Base-by-base conservation (phyloP, 345 rosid genomes). In the Lenwebbia sp. region DNA sequence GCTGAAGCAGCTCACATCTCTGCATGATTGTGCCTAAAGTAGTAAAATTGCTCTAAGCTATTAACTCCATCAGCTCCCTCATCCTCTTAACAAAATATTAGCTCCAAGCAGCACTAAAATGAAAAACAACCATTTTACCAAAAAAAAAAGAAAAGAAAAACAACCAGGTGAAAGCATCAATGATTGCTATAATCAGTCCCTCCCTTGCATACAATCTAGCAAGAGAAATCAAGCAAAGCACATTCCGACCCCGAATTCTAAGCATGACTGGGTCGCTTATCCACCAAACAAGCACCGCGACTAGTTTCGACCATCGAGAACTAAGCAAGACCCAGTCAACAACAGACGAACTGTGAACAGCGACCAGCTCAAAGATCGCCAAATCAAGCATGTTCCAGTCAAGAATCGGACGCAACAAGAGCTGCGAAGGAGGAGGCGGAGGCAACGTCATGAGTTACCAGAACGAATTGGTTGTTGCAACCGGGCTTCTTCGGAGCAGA, bases 401-500 rank as follows among this genome's bases (percentile, higher is more conserved):
- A 84, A 90, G 89, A 85, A 87, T 84, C 5, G 22, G 86, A 50
- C 87, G 82, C 85, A 62, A 41, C 88, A 86, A 88, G 65, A 85
- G 14, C 85, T 30, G 65, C 87, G 88, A 11, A 83, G 89, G 85
- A 90, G 70, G 49, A 84, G 82, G 84, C 6, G 44, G 60, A 54
- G 86, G 62, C 58, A 28, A 83, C 83, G 62, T 56, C 51, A 52
- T 22, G 62, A 65, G 74, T 75, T 94, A 96, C 99, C 99, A 97
- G 89, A 86, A 97, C 95, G 89, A 97, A 97, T 91, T 97, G 97
- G 90, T 97, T 97, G 85, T 93, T 98, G 86, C 99, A 97, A n/a
- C 99, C 98, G 28, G 99, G 99, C 92, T 94, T 94, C 94, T 96
- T 96, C 22, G 99, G 99, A 88, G 98, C 94, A 84, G 60, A 88